Base-by-base conservation (phyloP, 2,329 filamentous ascomycete species). In the Claviceps pazoutovae region DNA sequence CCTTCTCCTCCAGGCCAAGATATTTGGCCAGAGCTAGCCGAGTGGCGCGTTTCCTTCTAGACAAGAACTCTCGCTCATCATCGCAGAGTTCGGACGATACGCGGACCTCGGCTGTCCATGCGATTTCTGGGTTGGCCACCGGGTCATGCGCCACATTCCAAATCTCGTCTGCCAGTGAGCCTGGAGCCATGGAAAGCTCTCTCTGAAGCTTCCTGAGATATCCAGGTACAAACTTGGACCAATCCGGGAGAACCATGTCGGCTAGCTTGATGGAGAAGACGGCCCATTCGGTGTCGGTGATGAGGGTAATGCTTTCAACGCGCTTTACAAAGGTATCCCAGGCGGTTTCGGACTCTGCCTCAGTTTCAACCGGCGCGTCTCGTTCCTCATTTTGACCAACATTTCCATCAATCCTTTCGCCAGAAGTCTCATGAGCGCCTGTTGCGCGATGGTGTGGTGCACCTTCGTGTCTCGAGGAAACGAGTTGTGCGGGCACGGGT, bases 61-160 rank as follows among this genome's bases (percentile, higher is more conserved):
- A 66, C 7, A 88, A 69, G 58, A 89, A 98, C 3, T 74, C 72
- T 63, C 84, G 80, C 64, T 98, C 93, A 55, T 96, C 89, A 1
- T 80, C 73, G 58, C 93, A 96, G 1, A 98, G 74, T 7, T 87
- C 81, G 17, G 80, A 71, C 0, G 90, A 93, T 4, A 97, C 81
- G 21, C 93, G 80, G 1, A 98, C 93, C 19, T 72, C 74, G 17
- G 91, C 90, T 42, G 88, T 80, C 70, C 84, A 88, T 36, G 80
- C 71, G 53, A 97, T 94, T 64, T 98, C 93, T 0, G 91, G 91
- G 59, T 97, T 88, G 56, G 86, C 74, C 47, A 80, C 74, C 0
- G 89, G 81, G 62, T 97, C 87, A 53, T 89, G 86, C 1, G 93
- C 88, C 60, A 97, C 91, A 56, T 76, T 74, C 93, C 93, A 97